phyloP scores from a whole-genome alignment of 768 basidiomycete genomes.

The Cystobasidium tubakii region DNA sequence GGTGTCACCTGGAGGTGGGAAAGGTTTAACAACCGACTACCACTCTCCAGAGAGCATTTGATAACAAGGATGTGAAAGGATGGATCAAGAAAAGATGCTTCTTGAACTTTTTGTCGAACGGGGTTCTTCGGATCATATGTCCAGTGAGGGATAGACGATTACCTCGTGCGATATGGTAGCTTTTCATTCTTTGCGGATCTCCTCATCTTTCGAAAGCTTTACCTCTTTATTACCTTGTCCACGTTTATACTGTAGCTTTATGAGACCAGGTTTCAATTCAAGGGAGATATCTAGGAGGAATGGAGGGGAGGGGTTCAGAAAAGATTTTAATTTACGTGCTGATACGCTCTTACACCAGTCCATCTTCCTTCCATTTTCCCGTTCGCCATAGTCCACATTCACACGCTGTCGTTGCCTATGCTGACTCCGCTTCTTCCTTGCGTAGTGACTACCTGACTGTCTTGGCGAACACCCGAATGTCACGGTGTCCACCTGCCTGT shows the following conservation, averaged over 20 bases:
- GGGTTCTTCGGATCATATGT: not conserved
- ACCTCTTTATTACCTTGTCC: not conserved
- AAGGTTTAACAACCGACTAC: not conserved
- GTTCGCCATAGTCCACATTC: too few relatives aligned
- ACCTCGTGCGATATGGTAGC: not conserved
- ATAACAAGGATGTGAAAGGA: not conserved
- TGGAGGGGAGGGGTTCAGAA: not conserved
- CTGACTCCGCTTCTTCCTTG: too few relatives aligned
- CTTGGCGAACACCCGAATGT: too few relatives aligned
- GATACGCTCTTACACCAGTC: not conserved
- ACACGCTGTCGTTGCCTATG: too few relatives aligned
- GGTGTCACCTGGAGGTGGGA: not conserved
- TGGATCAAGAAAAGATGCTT: not conserved
- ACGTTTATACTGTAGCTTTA: not conserved
- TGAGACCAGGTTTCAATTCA: not conserved
- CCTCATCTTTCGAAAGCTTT: not conserved
- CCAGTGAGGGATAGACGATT: not conserved
- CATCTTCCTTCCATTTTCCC: not conserved
- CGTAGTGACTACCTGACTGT: too few relatives aligned
- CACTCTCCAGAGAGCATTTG: not conserved
- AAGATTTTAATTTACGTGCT: constrained; percentile 26
- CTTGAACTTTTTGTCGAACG: not conserved
- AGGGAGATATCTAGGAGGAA: not conserved
- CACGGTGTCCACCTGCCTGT: too few relatives aligned
- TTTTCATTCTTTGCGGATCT: not conserved